Base-by-base conservation (phyloP, 2,329 filamentous ascomycete genomes). In the Fusarium torulosum region DNA sequence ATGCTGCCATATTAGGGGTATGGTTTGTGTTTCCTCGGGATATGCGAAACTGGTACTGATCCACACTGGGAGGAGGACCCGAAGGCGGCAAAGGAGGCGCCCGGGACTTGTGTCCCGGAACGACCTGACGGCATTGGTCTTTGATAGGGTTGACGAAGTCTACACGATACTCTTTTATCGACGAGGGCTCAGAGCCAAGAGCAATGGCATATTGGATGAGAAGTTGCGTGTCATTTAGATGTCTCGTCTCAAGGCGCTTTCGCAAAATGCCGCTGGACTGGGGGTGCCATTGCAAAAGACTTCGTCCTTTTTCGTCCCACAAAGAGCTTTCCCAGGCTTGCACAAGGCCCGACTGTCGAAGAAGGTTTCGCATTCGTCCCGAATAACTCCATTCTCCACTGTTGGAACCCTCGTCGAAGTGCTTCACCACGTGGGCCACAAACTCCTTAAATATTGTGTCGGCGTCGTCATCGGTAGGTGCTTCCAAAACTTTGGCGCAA, bases 371-470 rank as follows among this genome's bases (percentile, higher is more conserved):
- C 70, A 84, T 79, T 46, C 82, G 73, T 4, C 77, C 77, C 20
- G 79, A 79, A 63, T 83, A 83, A 6, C 78, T 77, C 82, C 82
- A 84, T 21, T 79, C 75, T 45, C 78, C 79, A 50, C 76, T 76
- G 43, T 74, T 77, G 41, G 76, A 69, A 3, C 78, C 77, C 25
- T 82, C 80, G 40, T 84, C 80, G 46, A 82, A 83, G 68, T 84
- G 82, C 62, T 82, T 81, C 35, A 82, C 78, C 23, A 84, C 77
- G 57, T 84, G 82, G 43, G 76, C 73, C 31, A 83, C 80, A 64
- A 82, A 84, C 43, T 82, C 79, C 68, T 82, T 81, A 51, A 82
- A 81, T 2, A 76, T 77, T 4, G 77, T 71, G 10, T 75, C 71
- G 15, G 78, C 78, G 19, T 83, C 79, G 19, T 75, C 74, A 42